Evolutionary conservation across 257 asterid species (phyloP).

Genomic region (Nicotiana noctiflora): DNA sequence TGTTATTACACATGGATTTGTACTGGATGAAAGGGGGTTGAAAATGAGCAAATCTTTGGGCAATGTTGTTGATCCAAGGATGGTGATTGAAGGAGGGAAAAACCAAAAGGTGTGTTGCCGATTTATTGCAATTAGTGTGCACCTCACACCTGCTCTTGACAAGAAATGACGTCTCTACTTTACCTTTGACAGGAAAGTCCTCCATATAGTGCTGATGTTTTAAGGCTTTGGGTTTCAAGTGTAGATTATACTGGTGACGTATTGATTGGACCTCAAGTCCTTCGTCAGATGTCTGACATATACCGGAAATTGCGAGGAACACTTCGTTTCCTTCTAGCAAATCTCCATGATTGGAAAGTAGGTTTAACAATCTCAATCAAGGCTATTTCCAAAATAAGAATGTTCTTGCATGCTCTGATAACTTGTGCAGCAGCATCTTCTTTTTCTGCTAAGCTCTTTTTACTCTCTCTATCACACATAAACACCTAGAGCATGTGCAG

Average conservation of each 20-base stretch:
- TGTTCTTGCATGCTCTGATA: not conserved
- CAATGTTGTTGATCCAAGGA: conserved; percentile 89
- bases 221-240: conserved; percentile 96
- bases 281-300: conserved; percentile 92
- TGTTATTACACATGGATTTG: conserved; percentile 94
- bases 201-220: conserved; percentile 90
- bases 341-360: conserved; percentile 98
- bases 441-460: not conserved
- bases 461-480: not conserved
- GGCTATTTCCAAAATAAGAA: not conserved
- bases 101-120: conserved; percentile 51
- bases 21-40: conserved; percentile 86
- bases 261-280: conserved; percentile 74
- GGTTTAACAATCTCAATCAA: conserved; percentile 13
- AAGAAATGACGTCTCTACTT: conserved; percentile 17
- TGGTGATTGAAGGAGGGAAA: conserved; percentile 88
- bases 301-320: conserved; percentile 97
- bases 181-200: conserved; percentile 53
- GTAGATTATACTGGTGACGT: conserved; percentile 94
- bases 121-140: not conserved
- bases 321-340: conserved; percentile 84
- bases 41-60: conserved; percentile 99
- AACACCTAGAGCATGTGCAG: not conserved
- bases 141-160: conserved; percentile 1
- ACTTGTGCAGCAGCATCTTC: not conserved